Evolutionary conservation across 2,329 filamentous ascomycete genomes (phyloP), one percentile per base, ranked within the genome.

Genomic region (Alternaria longipes): DNA sequence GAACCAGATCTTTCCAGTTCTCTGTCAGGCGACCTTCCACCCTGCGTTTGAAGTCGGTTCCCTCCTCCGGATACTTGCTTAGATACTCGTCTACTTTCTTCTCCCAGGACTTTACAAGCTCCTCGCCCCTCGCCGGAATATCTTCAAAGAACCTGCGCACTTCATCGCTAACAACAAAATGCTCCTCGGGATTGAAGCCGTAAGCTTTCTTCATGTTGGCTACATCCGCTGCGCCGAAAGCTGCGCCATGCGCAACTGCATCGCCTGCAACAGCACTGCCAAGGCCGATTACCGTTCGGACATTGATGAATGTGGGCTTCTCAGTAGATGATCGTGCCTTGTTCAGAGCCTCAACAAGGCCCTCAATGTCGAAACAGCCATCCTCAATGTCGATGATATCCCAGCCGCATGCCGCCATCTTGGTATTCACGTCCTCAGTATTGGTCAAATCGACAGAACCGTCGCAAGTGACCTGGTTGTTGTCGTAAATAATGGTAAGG

Each of bases 391-490:
- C 83, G 7, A 87, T 78, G 1, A 88, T 85, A 20, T 87, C 68
- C 84, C 85, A 88, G 3, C 84, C 84, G 34, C 80, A 84, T 7
- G 85, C 85, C 5, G 80, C 76, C 85, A 88, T 87, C 74, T 87
- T 88, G 7, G 79, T 74, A 57, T 88, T 87, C 66, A 87, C 78
- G 46, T 88, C 85, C 65, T 88, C 72, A 4, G 81, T 85, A 62
- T 85, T 86, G 2, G 81, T 81, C 42, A 83, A 76, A 70, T 87
- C 84, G 3, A 87, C 81, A 2, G 81, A 82, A 1, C 86, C 86
- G 59, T 88, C 86, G 66, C 86, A 88, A 5, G 85, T 87, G 49
- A 88, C 79, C 66, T 86, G 83, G 71, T 88, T 88, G 74, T 89
- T 88, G 65, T 88, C 86, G 64, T 88, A 88, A 47, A 87, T 84